Conservation (phyloP, 495 filamentous ascomycete species). For the Bathelium albidoporum region DNA sequence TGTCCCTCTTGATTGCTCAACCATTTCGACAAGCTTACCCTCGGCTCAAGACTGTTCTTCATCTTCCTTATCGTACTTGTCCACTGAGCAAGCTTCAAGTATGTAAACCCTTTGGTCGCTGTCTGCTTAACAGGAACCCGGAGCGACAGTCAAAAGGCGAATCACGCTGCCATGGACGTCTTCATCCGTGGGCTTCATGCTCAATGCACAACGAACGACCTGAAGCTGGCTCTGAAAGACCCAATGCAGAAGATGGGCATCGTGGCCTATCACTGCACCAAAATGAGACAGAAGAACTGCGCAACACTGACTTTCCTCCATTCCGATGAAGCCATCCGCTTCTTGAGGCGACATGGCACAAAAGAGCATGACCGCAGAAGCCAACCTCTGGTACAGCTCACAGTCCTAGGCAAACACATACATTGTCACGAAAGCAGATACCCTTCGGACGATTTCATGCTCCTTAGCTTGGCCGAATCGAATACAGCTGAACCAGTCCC, state of each 20-base stretch:
- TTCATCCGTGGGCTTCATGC: slow-evolving; percentile 21
- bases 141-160: too few species aligned
- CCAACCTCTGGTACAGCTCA: neutral
- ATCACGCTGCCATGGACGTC: slow-evolving; percentile 21
- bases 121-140: too few species aligned
- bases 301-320: slow-evolving; percentile 20
- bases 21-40: too few species aligned
- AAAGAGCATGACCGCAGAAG: neutral
- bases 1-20: too few species aligned
- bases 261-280: slow-evolving; percentile 12
- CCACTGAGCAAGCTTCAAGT: too few species aligned
- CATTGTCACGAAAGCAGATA: slow-evolving; percentile 3
- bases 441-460: slow-evolving; percentile 2
- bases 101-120: too few species aligned
- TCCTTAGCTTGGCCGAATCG: slow-evolving; percentile 2
- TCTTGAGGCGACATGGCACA: slow-evolving; percentile 16
- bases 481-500: neutral
- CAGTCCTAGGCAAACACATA: neutral
- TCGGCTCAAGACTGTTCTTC: too few species aligned
- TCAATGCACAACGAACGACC: slow-evolving; percentile 15
- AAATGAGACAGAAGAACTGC: slow-evolving; percentile 12
- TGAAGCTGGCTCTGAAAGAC: slow-evolving; percentile 12
- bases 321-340: slow-evolving; percentile 1
- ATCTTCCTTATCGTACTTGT: too few species aligned
- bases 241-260: slow-evolving; percentile 13